Percentiles rank a stretch among this genome's conserved stretches.
Evolutionary conservation across 2,329 filamentous ascomycete species (phyloP).

Genomic region (Pyrenophora teres): DNA sequence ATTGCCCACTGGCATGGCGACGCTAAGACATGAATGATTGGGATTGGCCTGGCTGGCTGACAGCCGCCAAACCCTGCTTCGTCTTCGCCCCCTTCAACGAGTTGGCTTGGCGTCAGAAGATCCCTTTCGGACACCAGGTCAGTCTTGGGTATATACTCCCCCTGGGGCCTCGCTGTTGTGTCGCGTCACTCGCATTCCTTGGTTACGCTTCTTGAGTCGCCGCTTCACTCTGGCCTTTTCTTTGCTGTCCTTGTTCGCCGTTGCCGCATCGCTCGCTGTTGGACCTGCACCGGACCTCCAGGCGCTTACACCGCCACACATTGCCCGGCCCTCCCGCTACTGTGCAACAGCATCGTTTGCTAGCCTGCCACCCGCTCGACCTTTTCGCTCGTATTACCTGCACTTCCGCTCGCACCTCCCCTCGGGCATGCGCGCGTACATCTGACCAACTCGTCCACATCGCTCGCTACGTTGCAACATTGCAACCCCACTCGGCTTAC

Average conservation of each 20-base stretch:
- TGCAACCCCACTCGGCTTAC: conserved; percentile 19
- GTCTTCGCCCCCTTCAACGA: conserved; percentile 11
- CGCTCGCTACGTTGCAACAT: conserved; percentile 30
- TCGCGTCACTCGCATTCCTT: not conserved
- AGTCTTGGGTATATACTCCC: conserved; percentile 1
- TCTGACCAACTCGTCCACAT: conserved; percentile 17
- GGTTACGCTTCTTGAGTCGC: not conserved
- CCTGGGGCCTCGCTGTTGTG: conserved; percentile 2
- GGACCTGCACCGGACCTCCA: conserved; percentile 1
- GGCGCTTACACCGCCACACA: conserved; percentile 11
- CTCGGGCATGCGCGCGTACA: conserved; percentile 36
- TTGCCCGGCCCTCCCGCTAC: conserved; percentile 8
- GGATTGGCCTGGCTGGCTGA: conserved; percentile 9
- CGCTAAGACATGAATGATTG: conserved; percentile 7
- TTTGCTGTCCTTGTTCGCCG: not conserved
- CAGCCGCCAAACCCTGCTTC: conserved; percentile 8
- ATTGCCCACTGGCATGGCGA: conserved; percentile 3
- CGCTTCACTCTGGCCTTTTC: not conserved
- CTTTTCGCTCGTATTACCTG: not conserved
- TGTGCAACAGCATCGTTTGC: not conserved
- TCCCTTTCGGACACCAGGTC: conserved; percentile 10
- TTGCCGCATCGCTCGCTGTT: conserved; percentile 1
- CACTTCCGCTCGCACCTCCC: not conserved
- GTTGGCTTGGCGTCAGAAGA: conserved; percentile 10
- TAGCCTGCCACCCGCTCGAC: conserved; percentile 1